Evolutionary conservation across 345 rosid species (phyloP), one percentile per base, ranked within the genome.

Genomic region (Heritiera littoralis): DNA sequence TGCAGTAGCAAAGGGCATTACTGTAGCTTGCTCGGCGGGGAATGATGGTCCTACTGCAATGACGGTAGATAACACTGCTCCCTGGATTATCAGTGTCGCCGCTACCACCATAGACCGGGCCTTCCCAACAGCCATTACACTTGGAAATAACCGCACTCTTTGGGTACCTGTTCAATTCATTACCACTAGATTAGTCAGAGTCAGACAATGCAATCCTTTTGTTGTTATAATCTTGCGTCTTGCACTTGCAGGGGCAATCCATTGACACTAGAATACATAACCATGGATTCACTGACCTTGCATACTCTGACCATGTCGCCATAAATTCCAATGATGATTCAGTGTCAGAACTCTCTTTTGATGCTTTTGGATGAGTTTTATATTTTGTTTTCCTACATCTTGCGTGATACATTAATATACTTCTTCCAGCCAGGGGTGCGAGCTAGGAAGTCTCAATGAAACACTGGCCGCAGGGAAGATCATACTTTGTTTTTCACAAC

Each of bases 41-140:
- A 90, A 90, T 54, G 55, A 40, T 0, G 92, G 94, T 3, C 91
- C 92, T 1, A 55, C 18, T 13, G 59, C 80, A 8, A 67, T 40
- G 17, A 79, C 92, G 11, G 74, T 87, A 8, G 78, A 82, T 3
- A 90, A 88, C 51, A 85, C 88, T 40, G 95, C 93, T 13, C 95
- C 92, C 1, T 90, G 93, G 93, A 86, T 88, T 46, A 79, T 88
- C 15, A 89, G 89, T 0, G 90, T 87, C 15, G 92, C 91, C 40
- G 93, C 92, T 45, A 86, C 90, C 61, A 87, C 92, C 7, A 75
- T 84, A 49, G 90, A 91, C 66, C 84, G 95, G 77, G 86, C 80
- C 72, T 75, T 91, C 49, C 59, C 79, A 0, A 85, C 91, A 46
- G 83, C 82, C 15, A 80, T 90, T 55, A 87, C 86, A 83, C 86